Percentiles rank a stretch among this genome's conserved stretches.
Conservation (phyloP, 106 monocot species). For the Acorus gramineus region DNA sequence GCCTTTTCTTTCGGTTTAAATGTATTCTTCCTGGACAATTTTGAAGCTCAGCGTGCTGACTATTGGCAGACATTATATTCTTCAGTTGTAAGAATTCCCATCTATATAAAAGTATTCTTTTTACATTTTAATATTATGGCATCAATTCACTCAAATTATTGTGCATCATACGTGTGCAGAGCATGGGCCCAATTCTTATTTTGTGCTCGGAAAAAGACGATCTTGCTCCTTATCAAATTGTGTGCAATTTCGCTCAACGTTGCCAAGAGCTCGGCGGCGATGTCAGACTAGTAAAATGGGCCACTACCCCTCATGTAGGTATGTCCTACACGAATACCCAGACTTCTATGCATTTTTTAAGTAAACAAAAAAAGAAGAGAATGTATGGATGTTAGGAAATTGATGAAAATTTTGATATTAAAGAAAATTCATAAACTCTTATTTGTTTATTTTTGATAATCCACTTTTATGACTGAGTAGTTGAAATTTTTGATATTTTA, state of each 20-base stretch:
- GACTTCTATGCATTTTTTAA: too few relatives aligned
- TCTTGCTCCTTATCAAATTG: slow-evolving; percentile 35
- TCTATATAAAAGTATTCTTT: not conserved
- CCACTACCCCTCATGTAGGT: slow-evolving; percentile 57
- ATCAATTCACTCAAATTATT: not conserved
- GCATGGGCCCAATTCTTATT: slow-evolving; percentile 59
- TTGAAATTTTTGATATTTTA: too few relatives aligned
- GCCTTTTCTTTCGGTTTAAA: slow-evolving; percentile 57
- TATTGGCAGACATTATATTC: slow-evolving; percentile 65
- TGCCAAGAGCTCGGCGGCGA: slow-evolving; percentile 60
- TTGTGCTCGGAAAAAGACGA: slow-evolving; percentile 70
- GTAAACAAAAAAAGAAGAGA: too few relatives aligned
- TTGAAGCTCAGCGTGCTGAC: slow-evolving; percentile 69
- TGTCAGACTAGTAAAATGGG: slow-evolving; percentile 68
- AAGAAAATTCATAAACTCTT: too few relatives aligned
- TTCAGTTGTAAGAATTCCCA: slow-evolving; percentile 47
- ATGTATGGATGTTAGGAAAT: too few relatives aligned
- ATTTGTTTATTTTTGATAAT: too few relatives aligned
- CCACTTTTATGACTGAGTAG: too few relatives aligned
- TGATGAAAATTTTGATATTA: too few relatives aligned
- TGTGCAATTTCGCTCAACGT: slow-evolving; percentile 47
- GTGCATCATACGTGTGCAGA: slow-evolving; percentile 23
- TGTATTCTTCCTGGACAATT: slow-evolving; percentile 50
- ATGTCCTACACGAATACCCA: slow-evolving; percentile 6
- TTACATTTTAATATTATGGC: slow-evolving; percentile 1